Percentiles rank a stretch among this genome's conserved stretches.
These are phyloP conservation scores for Senecio squalidus DNA, from an alignment of 140 eudicot genomes.

Conservation along the genomic window DNA sequence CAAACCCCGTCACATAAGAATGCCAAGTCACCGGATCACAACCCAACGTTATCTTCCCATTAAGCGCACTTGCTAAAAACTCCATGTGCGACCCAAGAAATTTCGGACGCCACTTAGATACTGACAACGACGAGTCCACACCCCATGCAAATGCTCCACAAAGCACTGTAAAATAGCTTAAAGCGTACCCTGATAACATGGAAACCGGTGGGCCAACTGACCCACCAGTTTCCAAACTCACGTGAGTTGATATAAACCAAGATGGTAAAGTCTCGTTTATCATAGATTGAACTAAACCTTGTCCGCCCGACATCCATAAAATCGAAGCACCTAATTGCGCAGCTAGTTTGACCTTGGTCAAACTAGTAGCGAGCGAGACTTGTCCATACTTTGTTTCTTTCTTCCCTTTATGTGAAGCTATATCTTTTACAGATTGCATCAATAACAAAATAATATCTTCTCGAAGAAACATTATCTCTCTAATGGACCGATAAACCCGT, in stretches of 20 bases:
- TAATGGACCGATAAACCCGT: conserved; percentile 64
- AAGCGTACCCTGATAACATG: conserved; percentile 65
- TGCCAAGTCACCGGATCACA: conserved; percentile 81
- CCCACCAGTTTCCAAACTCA: conserved; percentile 30
- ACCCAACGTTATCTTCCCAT: conserved; percentile 83
- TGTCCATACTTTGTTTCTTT: conserved; percentile 46
- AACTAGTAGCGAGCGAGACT: conserved; percentile 53
- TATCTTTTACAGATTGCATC: conserved; percentile 65
- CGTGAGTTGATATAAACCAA: conserved; percentile 71
- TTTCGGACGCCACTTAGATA: conserved; percentile 55
- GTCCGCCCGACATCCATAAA: conserved; percentile 73
- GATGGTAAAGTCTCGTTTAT: conserved; percentile 85
- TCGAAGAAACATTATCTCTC: conserved; percentile 75
- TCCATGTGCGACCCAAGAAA: conserved; percentile 69
- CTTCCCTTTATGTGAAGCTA: conserved; percentile 34
- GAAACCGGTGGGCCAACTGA: conserved; percentile 45
- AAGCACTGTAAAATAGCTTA: conserved; percentile 60
- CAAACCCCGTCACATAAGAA: conserved; percentile 66
- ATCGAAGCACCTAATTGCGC: conserved; percentile 80
- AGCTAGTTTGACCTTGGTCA: conserved; percentile 75
- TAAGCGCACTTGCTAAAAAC: conserved; percentile 67
- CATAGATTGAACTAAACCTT: conserved; percentile 63
- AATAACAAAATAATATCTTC: conserved; percentile 66
- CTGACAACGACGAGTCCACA: conserved; percentile 47
- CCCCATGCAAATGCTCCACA: conserved; percentile 87